Evolutionary conservation across 768 basidiomycete species (phyloP), one percentile per base, ranked within the genome.

Genomic region (Dacryopinax spathularia): DNA sequence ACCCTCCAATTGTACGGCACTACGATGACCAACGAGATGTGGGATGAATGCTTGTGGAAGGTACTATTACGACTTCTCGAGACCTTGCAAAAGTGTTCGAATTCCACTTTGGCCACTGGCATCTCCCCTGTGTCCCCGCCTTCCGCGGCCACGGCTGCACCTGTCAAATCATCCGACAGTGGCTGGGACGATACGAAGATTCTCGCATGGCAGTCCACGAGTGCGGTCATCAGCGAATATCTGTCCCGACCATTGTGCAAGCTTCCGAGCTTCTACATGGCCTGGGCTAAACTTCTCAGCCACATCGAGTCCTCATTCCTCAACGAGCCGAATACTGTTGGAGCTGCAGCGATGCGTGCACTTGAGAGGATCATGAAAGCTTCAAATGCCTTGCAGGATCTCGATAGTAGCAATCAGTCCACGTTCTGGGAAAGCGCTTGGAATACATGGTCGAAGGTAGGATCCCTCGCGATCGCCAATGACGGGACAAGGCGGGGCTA

Each of bases 1-100:
- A 90, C 91, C 1, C 83, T 97, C 76, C 91, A 95, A 73, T 79
- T 97, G 10, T 97, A 99, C 70, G 95, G 95, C 1, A 84, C 85
- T 7, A 90, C 87, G 0, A 77, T 99, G 60, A 88, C 86, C 69
- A 71, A 81, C 36, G 85, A 85, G 5, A 89, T 88, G 0, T 99
- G 95, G 95, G 84, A 88, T 39, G 84, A 89, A 62, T 91, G 91
- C 65, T 78, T 95, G n/a, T 92, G 90, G 87, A 85, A 86, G 71
- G 82, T 97, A 63, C 84, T 89, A 13, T 91, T 95, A 74, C 92
- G 92, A 6, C 77, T 98, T 2, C 74, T 96, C 64, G 87, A 90
- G 60, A 78, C 85, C 29, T 33, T 67, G 25, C 66, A 69, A 37
- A 36, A 65, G 34, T 13, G 48, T 20, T 13, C 20, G 3, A 29